Evolutionary conservation across 345 rosid species (phyloP).

Genomic region (Pistacia vera): DNA sequence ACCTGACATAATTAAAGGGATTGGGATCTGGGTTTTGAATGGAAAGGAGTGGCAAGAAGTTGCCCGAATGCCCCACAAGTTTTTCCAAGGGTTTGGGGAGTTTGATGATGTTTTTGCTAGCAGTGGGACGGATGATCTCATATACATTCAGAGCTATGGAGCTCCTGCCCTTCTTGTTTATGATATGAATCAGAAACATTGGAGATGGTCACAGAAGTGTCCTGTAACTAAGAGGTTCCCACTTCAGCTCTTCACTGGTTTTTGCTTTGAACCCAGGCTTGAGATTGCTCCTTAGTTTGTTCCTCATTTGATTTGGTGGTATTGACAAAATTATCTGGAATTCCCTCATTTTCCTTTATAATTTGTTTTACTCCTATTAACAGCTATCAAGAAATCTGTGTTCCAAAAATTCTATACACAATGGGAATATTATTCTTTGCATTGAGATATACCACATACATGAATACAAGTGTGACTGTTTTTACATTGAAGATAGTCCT

Average conservation of each 20-base stretch:
- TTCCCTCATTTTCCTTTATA: constrained; percentile 18
- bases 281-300: constrained; percentile 64
- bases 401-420: constrained; percentile 26
- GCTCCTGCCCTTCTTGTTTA: constrained; percentile 72
- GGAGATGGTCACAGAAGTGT: constrained; percentile 91
- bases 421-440: constrained; percentile 39
- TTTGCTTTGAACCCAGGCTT: constrained; percentile 92
- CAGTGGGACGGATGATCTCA: constrained; percentile 75
- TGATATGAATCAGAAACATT: constrained; percentile 62
- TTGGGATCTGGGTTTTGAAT: constrained; percentile 83
- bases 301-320: constrained; percentile 25
- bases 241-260: constrained; percentile 92
- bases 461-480: constrained; percentile 10
- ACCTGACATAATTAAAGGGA: constrained; percentile 87
- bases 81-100: constrained; percentile 92
- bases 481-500: neutral
- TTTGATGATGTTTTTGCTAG: constrained; percentile 95
- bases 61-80: constrained; percentile 84
- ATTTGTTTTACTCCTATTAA: constrained; percentile 14
- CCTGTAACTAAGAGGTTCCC: constrained; percentile 94
- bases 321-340: constrained; percentile 22
- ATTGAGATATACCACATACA: constrained; percentile 3
- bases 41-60: constrained; percentile 78
- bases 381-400: constrained; percentile 23
- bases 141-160: constrained; percentile 94